Base-by-base conservation (phyloP, 371 early-diverging fungal genomes). In the Actinomucor elegans region DNA sequence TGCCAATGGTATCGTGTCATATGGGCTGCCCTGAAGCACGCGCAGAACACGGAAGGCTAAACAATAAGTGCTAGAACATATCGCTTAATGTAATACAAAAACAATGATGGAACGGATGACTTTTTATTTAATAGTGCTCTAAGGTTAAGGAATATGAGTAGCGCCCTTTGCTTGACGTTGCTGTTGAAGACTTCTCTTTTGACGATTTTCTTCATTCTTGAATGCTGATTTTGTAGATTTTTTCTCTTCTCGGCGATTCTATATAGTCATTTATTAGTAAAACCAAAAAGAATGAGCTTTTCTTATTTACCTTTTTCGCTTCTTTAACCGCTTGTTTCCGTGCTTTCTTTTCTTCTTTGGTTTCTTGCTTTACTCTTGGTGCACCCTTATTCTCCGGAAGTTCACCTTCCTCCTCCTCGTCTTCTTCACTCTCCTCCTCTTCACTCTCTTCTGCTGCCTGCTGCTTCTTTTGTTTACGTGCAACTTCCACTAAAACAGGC, bases 271-370 rank as follows among this genome's bases (percentile, higher is more conserved):
- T 17, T 31, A 14, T 17, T 12, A 36, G 27, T 42, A 11, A 9
- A 11, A 20, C 14, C 27, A 43, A 27, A 26, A 20, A 23, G 17
- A 2, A 21, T 33, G 29, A 27, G 23, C 35, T 36, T 32, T 27
- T 63, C 24, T 34, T 11, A 24, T 17, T 59, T 76, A 75, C 79
- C 74, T 71, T 77, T 79, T 87, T 84, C 36, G 87, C 91, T 24
- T 83, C 87, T 65, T 96, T 95, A 55, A 92, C 69, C 21, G 83
- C 84, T 50, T 78, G 84, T 72, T 97, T 97, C 49, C 97, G 83
- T 50, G 79, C 79, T 65, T 86, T 89, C 83, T 94, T 94, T 49
- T 97, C 94, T 49, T 94, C 96, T 55, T 80, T 83, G 7, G 87
- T 80, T 77, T 97, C 97, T 9, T 57, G 57, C 60, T 88, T 88